Conservation (phyloP, 192 early-diverging fungal genomes). For the Coemansia sp. region DNA sequence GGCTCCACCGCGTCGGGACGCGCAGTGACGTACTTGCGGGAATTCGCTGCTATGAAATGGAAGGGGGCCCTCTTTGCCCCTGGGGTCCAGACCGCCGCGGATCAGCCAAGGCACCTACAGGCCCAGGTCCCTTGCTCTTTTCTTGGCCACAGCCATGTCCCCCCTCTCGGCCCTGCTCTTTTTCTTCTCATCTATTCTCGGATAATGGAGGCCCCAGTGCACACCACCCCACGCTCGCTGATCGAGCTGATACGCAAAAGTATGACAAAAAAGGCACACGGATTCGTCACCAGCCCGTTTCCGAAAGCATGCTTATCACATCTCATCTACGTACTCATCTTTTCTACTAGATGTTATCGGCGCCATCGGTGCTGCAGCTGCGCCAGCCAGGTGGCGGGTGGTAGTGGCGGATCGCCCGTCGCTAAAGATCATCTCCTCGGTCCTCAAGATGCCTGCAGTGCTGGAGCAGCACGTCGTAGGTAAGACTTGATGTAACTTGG, state of each 20-base stretch:
- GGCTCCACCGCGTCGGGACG: no score
- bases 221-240: constrained; percentile 14
- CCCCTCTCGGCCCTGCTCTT: no score
- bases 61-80: no score
- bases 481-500: no score
- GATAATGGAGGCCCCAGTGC: no score
- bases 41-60: no score
- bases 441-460: constrained; percentile 44
- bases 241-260: constrained; percentile 35
- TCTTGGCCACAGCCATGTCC: no score
- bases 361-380: constrained; percentile 29
- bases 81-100: no score
- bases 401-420: constrained; percentile 45
- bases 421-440: constrained; percentile 41
- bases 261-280: constrained; percentile 1
- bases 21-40: no score
- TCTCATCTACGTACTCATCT: constrained; percentile 4
- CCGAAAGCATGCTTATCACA: neutral
- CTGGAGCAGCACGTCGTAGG: constrained; percentile 43
- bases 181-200: no score
- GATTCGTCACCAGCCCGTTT: neutral
- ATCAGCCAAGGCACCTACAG: no score
- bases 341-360: constrained; percentile 45
- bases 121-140: no score
- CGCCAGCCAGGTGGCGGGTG: constrained; percentile 39